Conservation (phyloP, 345 rosid genomes). For the Eucalyptus globulus region DNA sequence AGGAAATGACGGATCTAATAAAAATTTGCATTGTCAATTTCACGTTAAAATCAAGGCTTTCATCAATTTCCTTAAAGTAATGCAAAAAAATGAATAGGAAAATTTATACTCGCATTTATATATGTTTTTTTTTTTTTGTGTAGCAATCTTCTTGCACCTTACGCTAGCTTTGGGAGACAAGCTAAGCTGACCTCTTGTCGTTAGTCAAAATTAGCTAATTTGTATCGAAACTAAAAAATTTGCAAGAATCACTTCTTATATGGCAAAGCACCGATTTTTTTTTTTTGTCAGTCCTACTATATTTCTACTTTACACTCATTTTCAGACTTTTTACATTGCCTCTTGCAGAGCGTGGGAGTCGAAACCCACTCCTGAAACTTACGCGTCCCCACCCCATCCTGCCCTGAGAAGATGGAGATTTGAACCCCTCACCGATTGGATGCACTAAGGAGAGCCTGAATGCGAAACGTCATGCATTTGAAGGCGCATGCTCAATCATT, state of each 20-base stretch:
- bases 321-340: no score
- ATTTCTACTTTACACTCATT: no score
- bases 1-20: background rate
- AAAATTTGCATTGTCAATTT: background rate
- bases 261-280: background rate
- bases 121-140: no score
- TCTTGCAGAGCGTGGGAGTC: no score
- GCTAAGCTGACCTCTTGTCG: background rate
- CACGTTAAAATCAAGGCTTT: rapidly evolving
- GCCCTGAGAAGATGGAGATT: no score
- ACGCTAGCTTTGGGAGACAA: background rate
- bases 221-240: background rate
- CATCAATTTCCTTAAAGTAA: background rate
- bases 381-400: no score
- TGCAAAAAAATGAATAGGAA: background rate
- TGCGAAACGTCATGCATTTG: background rate
- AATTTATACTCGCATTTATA: background rate
- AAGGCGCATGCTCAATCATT: background rate
- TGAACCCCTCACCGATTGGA: background rate
- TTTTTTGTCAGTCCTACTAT: no score
- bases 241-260: background rate
- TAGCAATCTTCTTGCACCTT: background rate
- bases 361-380: no score
- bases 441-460: background rate
- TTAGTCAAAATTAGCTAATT: background rate